phyloP scores from a whole-genome alignment of 345 rosid species.

The Atalantia buxifolia region DNA sequence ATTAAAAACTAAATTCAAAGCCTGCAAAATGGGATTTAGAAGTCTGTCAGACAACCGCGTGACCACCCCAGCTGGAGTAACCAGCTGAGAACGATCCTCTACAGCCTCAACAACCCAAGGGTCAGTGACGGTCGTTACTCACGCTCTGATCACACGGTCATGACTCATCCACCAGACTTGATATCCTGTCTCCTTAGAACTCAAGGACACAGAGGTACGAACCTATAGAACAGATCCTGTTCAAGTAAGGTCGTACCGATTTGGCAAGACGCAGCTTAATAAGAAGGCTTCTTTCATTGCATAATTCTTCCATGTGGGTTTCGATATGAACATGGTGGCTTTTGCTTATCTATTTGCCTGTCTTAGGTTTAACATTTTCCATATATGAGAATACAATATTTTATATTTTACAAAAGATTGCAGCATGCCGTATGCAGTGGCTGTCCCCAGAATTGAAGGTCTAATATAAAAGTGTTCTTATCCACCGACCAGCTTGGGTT shows the following conservation, averaged over 20 bases:
- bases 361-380: neutral
- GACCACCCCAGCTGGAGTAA: neutral
- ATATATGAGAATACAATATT: neutral
- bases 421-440: neutral
- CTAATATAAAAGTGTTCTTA: neutral
- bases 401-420: neutral
- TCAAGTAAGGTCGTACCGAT: neutral
- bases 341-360: neutral
- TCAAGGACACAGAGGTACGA: neutral
- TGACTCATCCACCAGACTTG: neutral
- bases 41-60: neutral
- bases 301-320: neutral
- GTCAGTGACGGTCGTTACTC: too few relatives aligned
- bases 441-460: neutral
- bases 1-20: too few relatives aligned
- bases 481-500: neutral
- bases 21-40: too few relatives aligned
- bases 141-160: neutral
- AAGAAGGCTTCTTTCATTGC: neutral
- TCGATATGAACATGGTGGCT: neutral
- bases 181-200: neutral
- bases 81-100: neutral
- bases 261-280: neutral
- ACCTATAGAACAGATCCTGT: neutral
- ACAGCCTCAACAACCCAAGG: neutral